A percentile compares a stretch with the other conserved stretches of the same genome.
phyloP scores from a whole-genome alignment of 2,329 filamentous ascomycete genomes.

The Stachybotrys chartarum region DNA sequence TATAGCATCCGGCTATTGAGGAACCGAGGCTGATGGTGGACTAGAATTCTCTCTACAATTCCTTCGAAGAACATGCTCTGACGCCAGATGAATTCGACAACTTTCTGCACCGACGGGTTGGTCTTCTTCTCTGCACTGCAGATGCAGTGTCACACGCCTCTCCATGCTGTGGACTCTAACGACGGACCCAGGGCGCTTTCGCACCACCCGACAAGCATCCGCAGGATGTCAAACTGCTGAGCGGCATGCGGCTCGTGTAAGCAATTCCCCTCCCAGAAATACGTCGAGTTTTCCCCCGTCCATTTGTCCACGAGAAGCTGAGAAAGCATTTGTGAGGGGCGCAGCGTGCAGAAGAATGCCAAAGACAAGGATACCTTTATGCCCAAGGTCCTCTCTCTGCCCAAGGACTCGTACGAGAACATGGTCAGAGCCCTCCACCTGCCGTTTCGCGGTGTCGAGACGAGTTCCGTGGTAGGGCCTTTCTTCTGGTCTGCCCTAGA shows the following conservation, averaged over 20 bases:
- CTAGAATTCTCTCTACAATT: constrained; percentile 43
- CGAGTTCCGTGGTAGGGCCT: constrained; percentile 51
- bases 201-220: constrained; percentile 33
- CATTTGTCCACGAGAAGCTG: no score
- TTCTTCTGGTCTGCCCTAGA: constrained; percentile 57
- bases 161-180: neutral
- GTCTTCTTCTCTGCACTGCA: constrained; percentile 13
- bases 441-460: constrained; percentile 51
- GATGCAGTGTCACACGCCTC: no score
- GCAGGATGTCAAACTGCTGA: constrained; percentile 35
- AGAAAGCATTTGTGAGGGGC: no score
- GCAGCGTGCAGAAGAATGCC: constrained; percentile 49
- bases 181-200: constrained; percentile 53
- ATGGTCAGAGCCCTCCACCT: constrained; percentile 50
- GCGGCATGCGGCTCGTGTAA: constrained; percentile 49
- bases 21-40: neutral
- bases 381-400: constrained; percentile 46
- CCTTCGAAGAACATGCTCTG: constrained; percentile 43
- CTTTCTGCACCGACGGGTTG: constrained; percentile 43
- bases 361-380: constrained; percentile 51
- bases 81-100: constrained; percentile 50
- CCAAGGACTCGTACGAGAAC: constrained; percentile 39
- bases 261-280: no score
- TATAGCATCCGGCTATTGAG: no score
- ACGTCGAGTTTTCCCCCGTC: no score